A percentile compares a stretch with the other conserved stretches of the same genome.
Evolutionary conservation across 176 grass and related monocot species (phyloP).

Genomic region (Otatea glauca): DNA sequence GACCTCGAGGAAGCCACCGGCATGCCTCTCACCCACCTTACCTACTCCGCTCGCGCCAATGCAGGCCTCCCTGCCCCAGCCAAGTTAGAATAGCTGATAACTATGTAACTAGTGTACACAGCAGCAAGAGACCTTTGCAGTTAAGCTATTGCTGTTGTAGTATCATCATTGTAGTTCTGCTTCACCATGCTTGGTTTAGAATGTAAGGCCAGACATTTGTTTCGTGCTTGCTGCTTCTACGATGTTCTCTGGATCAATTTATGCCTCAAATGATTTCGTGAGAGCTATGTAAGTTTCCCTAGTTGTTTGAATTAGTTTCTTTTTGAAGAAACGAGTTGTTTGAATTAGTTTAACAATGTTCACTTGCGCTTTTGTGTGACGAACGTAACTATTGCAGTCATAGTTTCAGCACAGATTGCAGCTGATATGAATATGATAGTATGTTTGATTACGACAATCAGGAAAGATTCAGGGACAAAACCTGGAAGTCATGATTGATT

Average conservation of each 20-base stretch:
- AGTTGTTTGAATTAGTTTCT: neutral
- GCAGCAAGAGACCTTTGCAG: neutral
- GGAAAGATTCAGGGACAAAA: neutral
- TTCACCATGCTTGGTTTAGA: neutral
- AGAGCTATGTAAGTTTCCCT: neutral
- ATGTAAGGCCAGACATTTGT: neutral
- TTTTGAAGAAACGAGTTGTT: neutral
- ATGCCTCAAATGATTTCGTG: neutral
- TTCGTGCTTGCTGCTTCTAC: neutral
- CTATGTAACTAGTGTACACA: neutral
- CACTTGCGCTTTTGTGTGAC: neutral
- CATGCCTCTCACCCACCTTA: slow-evolving; percentile 39
- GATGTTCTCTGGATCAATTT: neutral
- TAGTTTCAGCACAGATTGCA: neutral
- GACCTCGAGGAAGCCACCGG: slow-evolving; percentile 17
- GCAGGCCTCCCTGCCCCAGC: slow-evolving; percentile 40
- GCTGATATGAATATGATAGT: neutral
- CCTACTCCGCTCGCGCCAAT: slow-evolving; percentile 4
- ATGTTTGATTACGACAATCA: neutral
- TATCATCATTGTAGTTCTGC: neutral
- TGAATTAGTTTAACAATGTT: neutral
- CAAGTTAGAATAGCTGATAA: slow-evolving; percentile 37
- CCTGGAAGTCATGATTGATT: neutral
- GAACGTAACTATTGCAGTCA: neutral
- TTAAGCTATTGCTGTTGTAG: neutral